These are phyloP conservation scores for Xylaria cubensis DNA, from an alignment of 495 filamentous ascomycete genomes.

Conservation along the genomic window DNA sequence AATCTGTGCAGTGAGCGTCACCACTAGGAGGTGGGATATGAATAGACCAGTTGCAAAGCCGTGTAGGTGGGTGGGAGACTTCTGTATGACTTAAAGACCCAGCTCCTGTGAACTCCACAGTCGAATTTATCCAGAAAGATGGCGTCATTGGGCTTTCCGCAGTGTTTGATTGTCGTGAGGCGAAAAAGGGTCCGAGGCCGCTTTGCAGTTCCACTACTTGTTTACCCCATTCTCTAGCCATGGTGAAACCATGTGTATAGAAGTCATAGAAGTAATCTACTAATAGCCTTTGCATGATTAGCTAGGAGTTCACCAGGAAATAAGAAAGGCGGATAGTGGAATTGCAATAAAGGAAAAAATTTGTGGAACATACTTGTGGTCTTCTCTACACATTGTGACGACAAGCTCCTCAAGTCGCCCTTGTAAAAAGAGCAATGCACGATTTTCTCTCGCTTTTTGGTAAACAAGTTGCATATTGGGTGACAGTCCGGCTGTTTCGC, in stretches of 20 bases:
- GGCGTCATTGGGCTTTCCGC: not conserved
- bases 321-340: too few relatives aligned
- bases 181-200: not conserved
- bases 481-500: not conserved
- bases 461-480: conserved; percentile 9
- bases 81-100: not conserved
- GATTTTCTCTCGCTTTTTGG: not conserved
- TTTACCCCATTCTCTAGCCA: not conserved
- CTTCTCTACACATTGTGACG: not conserved
- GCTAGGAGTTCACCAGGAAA: not conserved
- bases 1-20: not conserved
- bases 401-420: not conserved
- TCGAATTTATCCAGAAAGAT: not conserved
- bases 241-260: not conserved
- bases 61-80: not conserved
- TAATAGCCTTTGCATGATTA: not conserved
- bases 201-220: not conserved
- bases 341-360: not conserved
- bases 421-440: not conserved
- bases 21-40: not conserved
- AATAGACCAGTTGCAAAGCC: conserved; percentile 6
- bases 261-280: conserved; percentile 1
- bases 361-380: not conserved
- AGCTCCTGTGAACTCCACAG: not conserved
- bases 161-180: not conserved